phyloP scores from a whole-genome alignment of 2,329 filamentous ascomycete genomes.

The Hypoxylon sp. region DNA sequence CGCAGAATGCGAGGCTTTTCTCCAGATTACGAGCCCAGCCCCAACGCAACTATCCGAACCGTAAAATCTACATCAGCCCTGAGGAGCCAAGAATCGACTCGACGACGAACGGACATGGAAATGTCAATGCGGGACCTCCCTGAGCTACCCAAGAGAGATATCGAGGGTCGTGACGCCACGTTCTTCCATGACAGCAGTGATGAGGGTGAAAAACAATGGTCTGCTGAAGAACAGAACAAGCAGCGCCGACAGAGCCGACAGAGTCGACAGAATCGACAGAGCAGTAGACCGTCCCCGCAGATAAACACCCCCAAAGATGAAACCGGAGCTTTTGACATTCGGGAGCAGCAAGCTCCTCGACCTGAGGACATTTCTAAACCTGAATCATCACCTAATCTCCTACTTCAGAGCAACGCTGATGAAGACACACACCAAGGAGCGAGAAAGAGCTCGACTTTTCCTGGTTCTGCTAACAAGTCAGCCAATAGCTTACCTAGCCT shows the following conservation, averaged over 20 bases:
- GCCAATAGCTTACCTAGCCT: conserved; percentile 58
- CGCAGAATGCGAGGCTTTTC: conserved; percentile 69
- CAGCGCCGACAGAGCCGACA: too few relatives aligned
- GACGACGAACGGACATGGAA: conserved; percentile 38
- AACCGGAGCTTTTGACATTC: conserved; percentile 3
- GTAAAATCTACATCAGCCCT: conserved; percentile 59
- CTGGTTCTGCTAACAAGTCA: conserved; percentile 55
- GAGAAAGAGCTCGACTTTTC: conserved; percentile 50
- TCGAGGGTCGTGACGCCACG: conserved; percentile 50
- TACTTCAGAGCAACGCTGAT: conserved; percentile 33
- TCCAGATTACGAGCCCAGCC: conserved; percentile 76
- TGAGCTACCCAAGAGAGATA: conserved; percentile 37
- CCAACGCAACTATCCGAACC: conserved; percentile 74
- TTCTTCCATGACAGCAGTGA: conserved; percentile 63
- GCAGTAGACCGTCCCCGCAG: conserved; percentile 25
- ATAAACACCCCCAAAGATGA: conserved; percentile 4
- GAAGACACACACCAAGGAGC: conserved; percentile 46
- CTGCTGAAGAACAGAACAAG: conserved; percentile 1
- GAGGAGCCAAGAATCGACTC: conserved; percentile 39
- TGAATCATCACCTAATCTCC: conserved; percentile 30
- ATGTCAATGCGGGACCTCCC: conserved; percentile 37
- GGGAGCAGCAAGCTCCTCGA: conserved; percentile 10
- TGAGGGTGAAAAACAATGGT: conserved; percentile 46
- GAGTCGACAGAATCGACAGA: conserved; percentile 10
- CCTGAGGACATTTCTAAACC: conserved; percentile 21